phyloP scores from a whole-genome alignment of 331 rosid genomes.

The Arachis monticola region DNA sequence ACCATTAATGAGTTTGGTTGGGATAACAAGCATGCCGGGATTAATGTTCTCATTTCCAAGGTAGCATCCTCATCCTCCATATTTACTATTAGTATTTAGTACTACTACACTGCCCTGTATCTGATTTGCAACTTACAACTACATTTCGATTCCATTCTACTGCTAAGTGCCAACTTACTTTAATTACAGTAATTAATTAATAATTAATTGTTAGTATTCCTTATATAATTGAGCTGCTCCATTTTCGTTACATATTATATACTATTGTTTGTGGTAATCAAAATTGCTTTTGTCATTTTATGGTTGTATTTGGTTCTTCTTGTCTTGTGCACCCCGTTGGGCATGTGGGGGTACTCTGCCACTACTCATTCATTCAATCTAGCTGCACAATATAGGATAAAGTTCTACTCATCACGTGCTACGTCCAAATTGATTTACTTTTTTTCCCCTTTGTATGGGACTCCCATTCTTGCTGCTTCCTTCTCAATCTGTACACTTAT shows the following conservation, averaged over 20 bases:
- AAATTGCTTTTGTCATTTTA: slow-evolving; percentile 44
- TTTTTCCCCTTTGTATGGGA: slow-evolving; percentile 20
- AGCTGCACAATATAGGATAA: slow-evolving; percentile 39
- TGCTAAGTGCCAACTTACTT: neutral
- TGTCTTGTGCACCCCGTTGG: slow-evolving; percentile 40
- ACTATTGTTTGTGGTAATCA: slow-evolving; percentile 19
- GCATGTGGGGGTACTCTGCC: slow-evolving; percentile 46
- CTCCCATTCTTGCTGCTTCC: slow-evolving; percentile 34
- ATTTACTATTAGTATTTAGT: no score
- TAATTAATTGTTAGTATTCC: neutral
- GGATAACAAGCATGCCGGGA: slow-evolving; percentile 99
- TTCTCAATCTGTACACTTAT: slow-evolving; percentile 11
- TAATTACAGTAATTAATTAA: neutral
- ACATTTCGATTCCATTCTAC: slow-evolving; percentile 1
- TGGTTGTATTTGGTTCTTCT: slow-evolving; percentile 45
- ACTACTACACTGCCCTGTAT: neutral
- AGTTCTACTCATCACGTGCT: slow-evolving; percentile 50
- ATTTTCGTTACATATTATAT: slow-evolving; percentile 1
- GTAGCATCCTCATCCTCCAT: slow-evolving; percentile 36
- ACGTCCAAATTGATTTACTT: slow-evolving; percentile 37
- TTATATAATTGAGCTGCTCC: neutral
- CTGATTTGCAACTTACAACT: neutral
- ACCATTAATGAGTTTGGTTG: slow-evolving; percentile 98
- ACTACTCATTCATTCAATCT: slow-evolving; percentile 40
- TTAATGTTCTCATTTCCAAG: slow-evolving; percentile 92